Evolutionary conservation across 495 filamentous ascomycete genomes (phyloP), one percentile per base, ranked within the genome.

Genomic region (Astrocystis sublimbata): DNA sequence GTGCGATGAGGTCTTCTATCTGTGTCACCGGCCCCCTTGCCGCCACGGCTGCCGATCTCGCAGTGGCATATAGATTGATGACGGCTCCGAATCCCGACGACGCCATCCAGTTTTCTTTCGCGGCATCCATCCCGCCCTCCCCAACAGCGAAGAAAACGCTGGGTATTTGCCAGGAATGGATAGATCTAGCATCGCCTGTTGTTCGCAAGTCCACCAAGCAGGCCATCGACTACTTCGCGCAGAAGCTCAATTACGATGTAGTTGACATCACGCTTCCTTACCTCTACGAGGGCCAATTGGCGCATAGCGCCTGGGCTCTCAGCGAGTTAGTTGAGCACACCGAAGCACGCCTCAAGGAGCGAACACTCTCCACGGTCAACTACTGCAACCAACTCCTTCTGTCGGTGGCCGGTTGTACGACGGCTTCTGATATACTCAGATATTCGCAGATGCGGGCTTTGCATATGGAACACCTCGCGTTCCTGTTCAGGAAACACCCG

Each of bases 271-370:
- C 76, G 13, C 84, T 97, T 51, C 93, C 93, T 5, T 84, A 88
- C 65, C 70, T 96, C n/a, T 78, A 81, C 23, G 84, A 92, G 69
- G 89, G 83, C 26, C 89, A 93, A 60, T 76, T 86, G 35, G 90
- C 92, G 0, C 93, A 97, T 75, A 86, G 86, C 17, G 75, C 92
- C 7, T 96, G 89, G 31, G 94, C 93, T 71, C 86, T 97, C 60
- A 71, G 82, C 17, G 91, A 93, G 60, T 84, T 85, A 30, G 76
- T 80, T 31, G 78, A 73, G 38, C 71, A 73, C 23, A 73, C 75
- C 1, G 64, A 61, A n/a, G 40, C 60, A 1, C 73, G 75, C 23
- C 60, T 66, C 6, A 2, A 36, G 26, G 56, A 72, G 53, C 62
- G 67, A 8, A 10, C 54, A 0, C 49, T 73, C 33, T 10, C 43